phyloP scores from a whole-genome alignment of 495 filamentous ascomycete species.

The Cercophora sp. region DNA sequence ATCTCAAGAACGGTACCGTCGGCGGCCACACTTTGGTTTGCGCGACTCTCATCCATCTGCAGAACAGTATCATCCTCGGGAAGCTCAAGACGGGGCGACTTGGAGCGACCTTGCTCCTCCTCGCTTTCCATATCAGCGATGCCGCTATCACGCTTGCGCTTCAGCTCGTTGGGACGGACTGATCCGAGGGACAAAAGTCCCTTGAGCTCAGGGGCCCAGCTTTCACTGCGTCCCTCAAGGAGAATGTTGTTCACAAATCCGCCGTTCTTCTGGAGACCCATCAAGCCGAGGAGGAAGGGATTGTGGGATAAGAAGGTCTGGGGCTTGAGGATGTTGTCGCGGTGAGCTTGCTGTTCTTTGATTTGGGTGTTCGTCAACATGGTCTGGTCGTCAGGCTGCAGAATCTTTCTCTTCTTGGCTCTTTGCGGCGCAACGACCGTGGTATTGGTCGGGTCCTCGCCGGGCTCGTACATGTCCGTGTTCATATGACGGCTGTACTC shows the following conservation, averaged over 20 bases:
- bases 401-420: constrained; percentile 70
- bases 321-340: constrained; percentile 73
- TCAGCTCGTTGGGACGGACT: constrained; percentile 74
- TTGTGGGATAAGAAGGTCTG: constrained; percentile 79
- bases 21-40: constrained; percentile 46
- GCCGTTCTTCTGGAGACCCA: constrained; percentile 83
- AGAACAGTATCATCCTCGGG: constrained; percentile 55
- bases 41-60: constrained; percentile 42
- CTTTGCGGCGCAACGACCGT: constrained; percentile 56
- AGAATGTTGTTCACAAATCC: constrained; percentile 80
- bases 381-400: constrained; percentile 64
- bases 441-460: constrained; percentile 43
- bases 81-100: constrained; percentile 67
- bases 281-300: constrained; percentile 77
- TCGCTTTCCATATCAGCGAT: constrained; percentile 72
- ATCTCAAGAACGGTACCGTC: constrained; percentile 60
- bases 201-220: constrained; percentile 88
- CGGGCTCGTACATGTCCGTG: constrained; percentile 53
- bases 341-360: constrained; percentile 73
- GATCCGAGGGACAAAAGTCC: constrained; percentile 78
- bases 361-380: constrained; percentile 56
- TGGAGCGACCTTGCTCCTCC: constrained; percentile 54
- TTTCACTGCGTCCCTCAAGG: constrained; percentile 67
- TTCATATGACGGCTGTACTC: constrained; percentile 51
- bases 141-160: constrained; percentile 90